phyloP scores from a whole-genome alignment of 805 yeast genomes.

The Candida vaughaniae region DNA sequence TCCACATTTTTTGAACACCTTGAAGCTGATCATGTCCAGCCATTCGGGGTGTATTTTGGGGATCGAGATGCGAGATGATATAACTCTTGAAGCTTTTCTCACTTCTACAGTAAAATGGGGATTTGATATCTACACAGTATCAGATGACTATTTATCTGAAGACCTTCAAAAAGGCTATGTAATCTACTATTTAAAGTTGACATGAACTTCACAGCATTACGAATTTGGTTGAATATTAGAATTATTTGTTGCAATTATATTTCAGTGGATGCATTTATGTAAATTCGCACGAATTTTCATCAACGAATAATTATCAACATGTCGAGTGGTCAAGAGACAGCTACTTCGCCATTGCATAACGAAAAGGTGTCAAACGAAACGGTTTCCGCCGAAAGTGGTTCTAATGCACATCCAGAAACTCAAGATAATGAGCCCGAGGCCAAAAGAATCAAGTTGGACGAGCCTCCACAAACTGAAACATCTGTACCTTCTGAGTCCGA shows the following conservation, averaged over 20 bases:
- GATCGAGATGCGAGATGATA: slow-evolving; percentile 55
- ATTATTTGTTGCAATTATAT: too few relatives aligned
- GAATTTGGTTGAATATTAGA: too few relatives aligned
- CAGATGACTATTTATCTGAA: slow-evolving; percentile 25
- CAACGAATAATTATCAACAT: slow-evolving; percentile 1
- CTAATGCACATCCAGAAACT: background rate
- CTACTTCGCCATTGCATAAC: too few relatives aligned
- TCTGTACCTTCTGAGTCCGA: too few relatives aligned
- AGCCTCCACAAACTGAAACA: too few relatives aligned
- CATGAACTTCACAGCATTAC: background rate
- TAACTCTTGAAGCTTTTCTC: slow-evolving; percentile 48
- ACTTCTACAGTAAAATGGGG: slow-evolving; percentile 24
- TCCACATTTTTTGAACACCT: slow-evolving; percentile 46
- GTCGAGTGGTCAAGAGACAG: slow-evolving; percentile 1
- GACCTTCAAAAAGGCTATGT: slow-evolving; percentile 44
- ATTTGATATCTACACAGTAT: slow-evolving; percentile 36
- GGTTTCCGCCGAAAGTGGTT: background rate
- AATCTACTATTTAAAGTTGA: slow-evolving; percentile 32
- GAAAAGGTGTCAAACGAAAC: too few relatives aligned
- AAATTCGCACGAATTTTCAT: too few relatives aligned
- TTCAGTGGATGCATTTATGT: too few relatives aligned
- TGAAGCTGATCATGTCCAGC: slow-evolving; percentile 32
- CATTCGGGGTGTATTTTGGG: slow-evolving; percentile 42
- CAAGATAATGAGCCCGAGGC: background rate
- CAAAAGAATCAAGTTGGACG: background rate